Base-by-base conservation (phyloP, 2,329 filamentous ascomycete species). In the Fusarium humuli region DNA sequence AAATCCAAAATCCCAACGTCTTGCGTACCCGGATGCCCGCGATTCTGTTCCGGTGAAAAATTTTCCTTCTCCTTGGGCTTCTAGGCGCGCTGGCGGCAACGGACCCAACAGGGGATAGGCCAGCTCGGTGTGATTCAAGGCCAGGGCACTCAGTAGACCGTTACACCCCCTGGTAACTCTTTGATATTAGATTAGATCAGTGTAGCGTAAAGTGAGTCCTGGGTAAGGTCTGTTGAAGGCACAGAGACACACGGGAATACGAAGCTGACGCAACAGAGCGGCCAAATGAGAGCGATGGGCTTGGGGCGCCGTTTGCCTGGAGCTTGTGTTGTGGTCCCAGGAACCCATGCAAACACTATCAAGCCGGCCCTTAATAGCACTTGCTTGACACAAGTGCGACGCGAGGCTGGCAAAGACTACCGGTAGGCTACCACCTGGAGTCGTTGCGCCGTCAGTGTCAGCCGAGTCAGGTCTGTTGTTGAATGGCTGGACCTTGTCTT, bases 61-160 rank as follows among this genome's bases (percentile, higher is more conserved):
- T 72, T 75, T 75, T 75, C 67, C 67, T 75, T 73, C 73, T 75
- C 60, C 72, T 75, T 69, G 61, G 61, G 62, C 72, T 75, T 75
- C 73, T 75, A 75, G 73, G 66, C 73, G 73, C 72, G 70, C 73
- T 65, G 72, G 70, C 73, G 73, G 72, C 73, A 73, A 75, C 68
- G 57, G 61, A 74, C 56, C 56, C 67, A 65, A 70, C 69, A 73
- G 62, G 73, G 70, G 61, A 55, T 52, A 40, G 70, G 44, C 34
- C 68, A 70, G 73, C 68, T 75, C 73, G 73, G 73, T 75, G 73
- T 75, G 73, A 75, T 75, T 75, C 72, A 75, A 71, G 71, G 42
- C 54, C 67, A 71, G 60, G 69, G 62, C 50, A 60, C 53, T 74
- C 72, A 57, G 70, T 74, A 70, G 69, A 62, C 67, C 68, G 67